Percentiles rank a stretch among this genome's conserved stretches.
These are phyloP conservation scores for Panicum hallii DNA, from an alignment of 202 grass and related monocot species.

Conservation along the genomic window DNA sequence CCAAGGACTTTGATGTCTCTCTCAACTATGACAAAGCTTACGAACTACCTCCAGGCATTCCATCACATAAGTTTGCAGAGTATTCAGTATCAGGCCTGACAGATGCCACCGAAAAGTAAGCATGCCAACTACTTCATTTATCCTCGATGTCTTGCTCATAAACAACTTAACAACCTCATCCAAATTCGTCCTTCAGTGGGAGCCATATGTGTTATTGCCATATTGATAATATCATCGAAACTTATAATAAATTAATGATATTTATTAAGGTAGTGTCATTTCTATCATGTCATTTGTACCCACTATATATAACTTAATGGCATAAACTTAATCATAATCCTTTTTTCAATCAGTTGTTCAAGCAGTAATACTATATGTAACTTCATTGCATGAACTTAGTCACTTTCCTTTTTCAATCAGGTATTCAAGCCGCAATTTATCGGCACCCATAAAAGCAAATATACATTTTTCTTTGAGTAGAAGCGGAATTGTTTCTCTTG, in stretches of 20 bases:
- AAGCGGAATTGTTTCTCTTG: constrained; percentile 95
- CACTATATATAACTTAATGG: constrained; percentile 17
- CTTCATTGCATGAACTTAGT: constrained; percentile 36
- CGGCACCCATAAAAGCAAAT: constrained; percentile 97
- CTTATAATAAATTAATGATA: constrained; percentile 24
- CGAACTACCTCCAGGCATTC: constrained; percentile 81
- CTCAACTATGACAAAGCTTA: constrained; percentile 78
- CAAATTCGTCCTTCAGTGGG: neutral
- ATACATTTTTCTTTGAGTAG: constrained; percentile 98
- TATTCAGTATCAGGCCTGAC: constrained; percentile 85
- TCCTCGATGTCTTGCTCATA: constrained; percentile 20
- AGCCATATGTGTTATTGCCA: constrained; percentile 13
- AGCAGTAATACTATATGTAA: constrained; percentile 54
- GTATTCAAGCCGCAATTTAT: constrained; percentile 85
- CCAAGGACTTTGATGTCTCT: constrained; percentile 90
- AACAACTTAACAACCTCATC: constrained; percentile 15
- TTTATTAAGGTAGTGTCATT: neutral
- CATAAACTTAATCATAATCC: constrained; percentile 32
- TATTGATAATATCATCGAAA: constrained; percentile 25
- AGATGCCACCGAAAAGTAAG: constrained; percentile 89
- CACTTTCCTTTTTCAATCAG: constrained; percentile 54
- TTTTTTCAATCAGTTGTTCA: constrained; percentile 69
- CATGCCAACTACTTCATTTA: constrained; percentile 17
- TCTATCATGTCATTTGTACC: constrained; percentile 12
- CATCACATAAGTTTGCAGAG: constrained; percentile 70